A percentile compares a stretch with the other conserved stretches of the same genome.
phyloP scores from a whole-genome alignment of 192 early-diverging fungal genomes.

The Lobosporangium transversale region DNA sequence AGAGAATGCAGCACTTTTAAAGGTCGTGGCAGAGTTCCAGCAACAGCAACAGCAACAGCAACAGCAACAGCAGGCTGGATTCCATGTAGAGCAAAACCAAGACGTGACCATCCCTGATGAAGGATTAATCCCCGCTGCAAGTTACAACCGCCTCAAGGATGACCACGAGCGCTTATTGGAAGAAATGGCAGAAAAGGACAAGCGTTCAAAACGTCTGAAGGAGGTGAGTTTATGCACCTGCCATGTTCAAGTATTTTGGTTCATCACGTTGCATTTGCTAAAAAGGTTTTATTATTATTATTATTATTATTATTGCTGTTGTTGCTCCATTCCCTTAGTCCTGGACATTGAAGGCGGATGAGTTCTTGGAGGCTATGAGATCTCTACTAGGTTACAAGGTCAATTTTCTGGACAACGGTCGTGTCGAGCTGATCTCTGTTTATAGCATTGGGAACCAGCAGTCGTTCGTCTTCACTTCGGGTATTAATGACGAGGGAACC shows the following conservation, averaged over 20 bases:
- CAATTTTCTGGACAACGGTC: slow-evolving; percentile 74
- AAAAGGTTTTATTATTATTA: too few relatives aligned
- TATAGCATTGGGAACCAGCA: slow-evolving; percentile 70
- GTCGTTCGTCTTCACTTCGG: slow-evolving; percentile 77
- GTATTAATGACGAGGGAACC: slow-evolving; percentile 71
- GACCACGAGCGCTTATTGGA: slow-evolving; percentile 64
- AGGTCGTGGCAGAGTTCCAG: slow-evolving; percentile 47
- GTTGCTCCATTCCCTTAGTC: slow-evolving; percentile 52
- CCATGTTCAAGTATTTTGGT: too few relatives aligned
- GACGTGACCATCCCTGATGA: slow-evolving; percentile 16
- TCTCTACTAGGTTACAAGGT: slow-evolving; percentile 76
- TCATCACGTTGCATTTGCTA: too few relatives aligned
- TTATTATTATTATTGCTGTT: too few relatives aligned
- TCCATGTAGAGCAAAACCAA: slow-evolving; percentile 12
- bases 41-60: slow-evolving; percentile 6
- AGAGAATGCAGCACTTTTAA: slow-evolving; percentile 74
- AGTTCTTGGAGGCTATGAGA: slow-evolving; percentile 80
- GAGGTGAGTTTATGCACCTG: too few relatives aligned
- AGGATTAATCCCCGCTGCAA: slow-evolving; percentile 60
- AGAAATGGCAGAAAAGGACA: slow-evolving; percentile 71
- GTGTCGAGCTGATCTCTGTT: slow-evolving; percentile 79
- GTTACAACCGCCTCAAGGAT: slow-evolving; percentile 64
- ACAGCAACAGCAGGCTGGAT: not conserved
- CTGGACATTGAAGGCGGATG: slow-evolving; percentile 72
- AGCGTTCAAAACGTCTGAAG: slow-evolving; percentile 72